Conservation (phyloP, 768 basidiomycete genomes). For the Amanita pallidorosea region DNA sequence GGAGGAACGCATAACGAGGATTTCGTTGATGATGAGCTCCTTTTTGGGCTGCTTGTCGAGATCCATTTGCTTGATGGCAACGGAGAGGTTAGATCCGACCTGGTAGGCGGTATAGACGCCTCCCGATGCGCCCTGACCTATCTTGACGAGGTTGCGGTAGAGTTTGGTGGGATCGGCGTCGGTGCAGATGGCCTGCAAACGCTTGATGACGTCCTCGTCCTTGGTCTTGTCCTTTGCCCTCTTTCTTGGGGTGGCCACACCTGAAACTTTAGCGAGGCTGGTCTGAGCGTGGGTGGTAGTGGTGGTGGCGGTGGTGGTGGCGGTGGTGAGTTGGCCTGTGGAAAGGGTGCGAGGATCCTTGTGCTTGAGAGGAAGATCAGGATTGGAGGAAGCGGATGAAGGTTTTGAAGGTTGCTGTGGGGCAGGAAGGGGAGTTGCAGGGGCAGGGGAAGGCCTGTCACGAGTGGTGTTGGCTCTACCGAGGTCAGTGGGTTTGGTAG, state of each 20-base stretch:
- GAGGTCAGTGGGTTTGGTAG: conserved; percentile 37
- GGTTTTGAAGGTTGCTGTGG: conserved; percentile 26
- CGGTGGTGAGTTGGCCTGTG: conserved; percentile 20
- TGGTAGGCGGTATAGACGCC: conserved; percentile 99
- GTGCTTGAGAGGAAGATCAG: conserved; percentile 41
- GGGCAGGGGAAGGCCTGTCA: conserved; percentile 42
- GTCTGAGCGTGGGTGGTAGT: conserved; percentile 46
- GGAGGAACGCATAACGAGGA: conserved; percentile 95
- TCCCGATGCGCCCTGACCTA: conserved; percentile 96
- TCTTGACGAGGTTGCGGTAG: conserved; percentile 90
- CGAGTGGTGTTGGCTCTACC: conserved; percentile 62
- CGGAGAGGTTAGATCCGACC: conserved; percentile 86
- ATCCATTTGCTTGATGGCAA: conserved; percentile 99
- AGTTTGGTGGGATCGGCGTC: conserved; percentile 94
- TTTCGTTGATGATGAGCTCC: conserved; percentile 99
- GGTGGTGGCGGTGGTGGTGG: conserved; percentile 17
- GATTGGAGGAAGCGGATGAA: conserved; percentile 48
- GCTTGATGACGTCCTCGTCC: conserved; percentile 84
- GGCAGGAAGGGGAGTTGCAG: not conserved
- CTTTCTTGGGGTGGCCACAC: conserved; percentile 74
- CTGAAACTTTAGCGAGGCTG: conserved; percentile 55
- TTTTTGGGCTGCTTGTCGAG: conserved; percentile 99
- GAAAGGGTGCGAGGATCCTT: not conserved
- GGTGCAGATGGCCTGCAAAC: conserved; percentile 90
- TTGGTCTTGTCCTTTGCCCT: conserved; percentile 80